Percentiles rank a stretch among this genome's conserved stretches.
These are phyloP conservation scores for Mortierella claussenii DNA, from an alignment of 192 early-diverging fungal genomes.

Conservation along the genomic window DNA sequence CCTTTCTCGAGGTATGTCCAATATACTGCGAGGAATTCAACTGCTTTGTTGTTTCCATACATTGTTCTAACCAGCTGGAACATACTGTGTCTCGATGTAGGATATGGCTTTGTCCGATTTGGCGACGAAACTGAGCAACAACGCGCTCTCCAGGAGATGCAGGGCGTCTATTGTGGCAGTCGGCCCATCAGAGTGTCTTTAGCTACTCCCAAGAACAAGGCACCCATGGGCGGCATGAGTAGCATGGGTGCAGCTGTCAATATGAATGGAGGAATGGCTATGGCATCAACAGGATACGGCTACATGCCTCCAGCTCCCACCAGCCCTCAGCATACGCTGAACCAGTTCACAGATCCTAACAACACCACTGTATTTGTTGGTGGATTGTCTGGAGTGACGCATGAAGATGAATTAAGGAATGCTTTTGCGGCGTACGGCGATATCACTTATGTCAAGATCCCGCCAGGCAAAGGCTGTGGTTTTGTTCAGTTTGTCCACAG, in stretches of 20 bases:
- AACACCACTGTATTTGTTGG: constrained; percentile 99
- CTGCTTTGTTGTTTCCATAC: background rate
- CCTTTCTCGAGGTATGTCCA: constrained; percentile 55
- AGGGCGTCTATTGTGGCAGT: constrained; percentile 83
- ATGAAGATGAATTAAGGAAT: constrained; percentile 84
- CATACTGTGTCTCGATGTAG: constrained; percentile 24
- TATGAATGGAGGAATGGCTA: constrained; percentile 68
- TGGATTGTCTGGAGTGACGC: constrained; percentile 80
- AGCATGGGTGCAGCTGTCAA: constrained; percentile 31
- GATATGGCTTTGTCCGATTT: constrained; percentile 97
- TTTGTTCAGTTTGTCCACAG: constrained; percentile 93
- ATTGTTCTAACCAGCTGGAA: background rate
- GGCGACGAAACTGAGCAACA: constrained; percentile 88
- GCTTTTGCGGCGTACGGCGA: constrained; percentile 90
- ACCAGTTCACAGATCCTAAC: constrained; percentile 77
- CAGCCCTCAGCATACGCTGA: constrained; percentile 40
- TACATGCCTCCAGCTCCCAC: constrained; percentile 33
- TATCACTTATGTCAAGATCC: constrained; percentile 94
- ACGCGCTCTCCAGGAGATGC: constrained; percentile 90
- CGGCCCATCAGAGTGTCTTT: constrained; percentile 90
- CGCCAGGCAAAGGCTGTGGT: constrained; percentile 93
- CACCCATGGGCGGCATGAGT: constrained; percentile 11
- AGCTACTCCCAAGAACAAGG: constrained; percentile 88
- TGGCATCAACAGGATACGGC: constrained; percentile 19
- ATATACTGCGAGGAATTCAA: background rate